A percentile compares a stretch with the other conserved stretches of the same genome.
phyloP scores from a whole-genome alignment of 2,329 filamentous ascomycete genomes.

The Septoria petroselini region DNA sequence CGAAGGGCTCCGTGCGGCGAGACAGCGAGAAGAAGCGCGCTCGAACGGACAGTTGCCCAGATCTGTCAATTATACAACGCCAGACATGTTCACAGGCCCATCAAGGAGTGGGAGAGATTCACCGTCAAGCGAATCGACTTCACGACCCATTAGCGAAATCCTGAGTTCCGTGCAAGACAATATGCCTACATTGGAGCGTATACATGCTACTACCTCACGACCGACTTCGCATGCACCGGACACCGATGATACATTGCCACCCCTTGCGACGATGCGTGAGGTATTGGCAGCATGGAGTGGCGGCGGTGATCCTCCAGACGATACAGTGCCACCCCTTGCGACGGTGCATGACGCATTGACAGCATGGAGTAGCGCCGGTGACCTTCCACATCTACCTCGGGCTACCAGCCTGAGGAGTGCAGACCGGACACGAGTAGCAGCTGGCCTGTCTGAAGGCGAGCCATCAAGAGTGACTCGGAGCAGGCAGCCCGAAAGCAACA shows the following conservation, averaged over 20 bases:
- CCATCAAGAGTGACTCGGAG: conserved; percentile 2
- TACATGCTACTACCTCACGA: conserved; percentile 23
- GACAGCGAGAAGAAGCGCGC: conserved; percentile 44
- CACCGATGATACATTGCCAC: conserved; percentile 15
- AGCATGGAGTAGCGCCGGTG: conserved; percentile 4
- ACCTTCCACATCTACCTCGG: conserved; percentile 1
- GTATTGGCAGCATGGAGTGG: conserved; percentile 6
- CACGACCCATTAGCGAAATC: conserved; percentile 29
- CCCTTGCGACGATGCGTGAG: conserved; percentile 11
- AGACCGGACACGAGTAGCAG: conserved; percentile 7
- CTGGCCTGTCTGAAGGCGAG: conserved; percentile 1
- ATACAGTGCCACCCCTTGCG: conserved; percentile 17
- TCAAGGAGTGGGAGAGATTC: conserved; percentile 17
- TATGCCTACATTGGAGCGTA: conserved; percentile 33
- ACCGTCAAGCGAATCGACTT: conserved; percentile 19
- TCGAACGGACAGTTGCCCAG: conserved; percentile 39
- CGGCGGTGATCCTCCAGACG: conserved; percentile 4
- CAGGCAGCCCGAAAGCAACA: conserved; percentile 22
- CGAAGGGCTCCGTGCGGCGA: conserved; percentile 45
- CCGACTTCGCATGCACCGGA: conserved; percentile 14
- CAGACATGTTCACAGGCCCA: conserved; percentile 31
- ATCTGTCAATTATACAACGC: conserved; percentile 45
- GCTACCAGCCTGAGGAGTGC: not conserved
- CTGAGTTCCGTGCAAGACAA: conserved; percentile 30
- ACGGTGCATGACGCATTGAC: conserved; percentile 6